phyloP scores from a whole-genome alignment of 768 basidiomycete genomes.

The Mycena belliarum region DNA sequence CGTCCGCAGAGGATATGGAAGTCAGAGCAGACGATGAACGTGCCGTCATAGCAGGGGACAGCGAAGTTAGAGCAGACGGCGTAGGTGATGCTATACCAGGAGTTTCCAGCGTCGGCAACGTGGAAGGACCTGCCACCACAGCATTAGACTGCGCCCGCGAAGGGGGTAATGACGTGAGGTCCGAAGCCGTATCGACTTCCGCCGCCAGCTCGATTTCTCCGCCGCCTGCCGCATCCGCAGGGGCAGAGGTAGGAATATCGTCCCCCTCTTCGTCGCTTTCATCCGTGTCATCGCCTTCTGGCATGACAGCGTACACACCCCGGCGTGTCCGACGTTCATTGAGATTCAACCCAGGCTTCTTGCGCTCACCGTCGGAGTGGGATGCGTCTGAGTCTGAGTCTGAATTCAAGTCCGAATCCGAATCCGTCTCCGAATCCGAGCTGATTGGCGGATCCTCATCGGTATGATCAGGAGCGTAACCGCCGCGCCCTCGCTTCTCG shows the following conservation, averaged over 20 bases:
- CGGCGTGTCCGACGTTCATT: conserved; percentile 81
- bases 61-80: conserved; percentile 29
- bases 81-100: conserved; percentile 34
- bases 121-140: conserved; percentile 19
- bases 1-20: conserved; percentile 40
- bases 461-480: conserved; percentile 64
- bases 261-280: conserved; percentile 61
- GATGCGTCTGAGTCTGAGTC: conserved; percentile 40
- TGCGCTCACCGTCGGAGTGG: conserved; percentile 30
- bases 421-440: conserved; percentile 53
- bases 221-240: conserved; percentile 46
- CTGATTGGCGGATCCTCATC: conserved; percentile 44
- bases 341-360: conserved; percentile 51
- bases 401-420: conserved; percentile 43
- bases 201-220: conserved; percentile 57
- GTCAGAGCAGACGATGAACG: conserved; percentile 44
- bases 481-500: conserved; percentile 73
- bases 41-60: conserved; percentile 26
- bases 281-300: conserved; percentile 61
- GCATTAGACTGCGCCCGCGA: conserved; percentile 38
- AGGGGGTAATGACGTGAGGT: conserved; percentile 44
- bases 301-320: conserved; percentile 76
- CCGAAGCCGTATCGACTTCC: conserved; percentile 50
- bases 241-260: conserved; percentile 46
- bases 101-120: conserved; percentile 28